phyloP scores from a whole-genome alignment of 129 eudicot genomes.

The Flaveria linearis region DNA sequence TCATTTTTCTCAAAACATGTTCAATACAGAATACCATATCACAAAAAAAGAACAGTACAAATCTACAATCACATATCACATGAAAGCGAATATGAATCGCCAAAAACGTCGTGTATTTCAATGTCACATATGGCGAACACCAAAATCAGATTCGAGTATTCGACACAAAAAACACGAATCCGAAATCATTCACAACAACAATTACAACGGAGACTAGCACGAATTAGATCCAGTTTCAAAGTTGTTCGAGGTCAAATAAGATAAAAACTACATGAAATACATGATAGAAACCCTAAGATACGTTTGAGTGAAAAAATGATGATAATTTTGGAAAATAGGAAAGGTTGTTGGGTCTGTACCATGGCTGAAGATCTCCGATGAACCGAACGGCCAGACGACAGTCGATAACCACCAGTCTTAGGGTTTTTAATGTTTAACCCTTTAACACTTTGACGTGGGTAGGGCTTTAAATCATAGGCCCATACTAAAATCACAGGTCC shows the following conservation, averaged over 20 bases:
- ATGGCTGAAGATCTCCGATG: too few species aligned
- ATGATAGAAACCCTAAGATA: not conserved
- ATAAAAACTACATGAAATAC: conserved; percentile 11
- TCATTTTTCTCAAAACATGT: not conserved
- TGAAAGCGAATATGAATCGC: not conserved
- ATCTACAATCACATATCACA: not conserved
- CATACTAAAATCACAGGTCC: not conserved
- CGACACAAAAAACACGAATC: not conserved
- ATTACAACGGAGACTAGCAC: not conserved
- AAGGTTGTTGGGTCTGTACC: not conserved
- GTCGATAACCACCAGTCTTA: too few species aligned
- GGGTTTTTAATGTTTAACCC: not conserved
- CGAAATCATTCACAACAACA: not conserved
- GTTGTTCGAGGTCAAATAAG: not conserved
- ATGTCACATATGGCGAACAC: not conserved
- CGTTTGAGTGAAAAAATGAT: not conserved
- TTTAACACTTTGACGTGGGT: not conserved
- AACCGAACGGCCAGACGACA: too few species aligned
- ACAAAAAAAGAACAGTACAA: not conserved
- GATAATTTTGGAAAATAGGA: not conserved
- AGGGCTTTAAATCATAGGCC: conserved; percentile 26
- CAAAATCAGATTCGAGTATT: not conserved
- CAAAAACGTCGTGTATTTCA: not conserved
- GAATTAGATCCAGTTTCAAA: not conserved
- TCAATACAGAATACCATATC: not conserved